Evolutionary conservation across 2,329 filamentous ascomycete genomes (phyloP).

Genomic region (Calonectria pseudoreteaudii): DNA sequence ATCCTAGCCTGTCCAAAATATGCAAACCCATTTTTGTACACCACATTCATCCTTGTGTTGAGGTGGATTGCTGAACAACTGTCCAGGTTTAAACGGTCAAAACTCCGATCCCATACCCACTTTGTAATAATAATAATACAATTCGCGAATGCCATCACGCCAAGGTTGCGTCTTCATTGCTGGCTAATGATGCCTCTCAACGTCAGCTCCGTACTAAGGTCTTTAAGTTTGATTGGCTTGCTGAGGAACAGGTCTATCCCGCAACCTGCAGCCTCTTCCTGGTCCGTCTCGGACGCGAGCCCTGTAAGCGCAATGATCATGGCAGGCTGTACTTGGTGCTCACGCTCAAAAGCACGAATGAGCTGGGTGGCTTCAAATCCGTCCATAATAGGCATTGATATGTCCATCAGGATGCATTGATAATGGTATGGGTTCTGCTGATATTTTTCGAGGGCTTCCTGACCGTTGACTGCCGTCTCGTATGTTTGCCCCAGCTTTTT

Average conservation of each 20-base stretch:
- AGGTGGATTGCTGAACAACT: not conserved
- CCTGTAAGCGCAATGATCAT: constrained; percentile 66
- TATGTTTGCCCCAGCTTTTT: constrained; percentile 47
- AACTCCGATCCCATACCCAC: not conserved
- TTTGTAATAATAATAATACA: not conserved
- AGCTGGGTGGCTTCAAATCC: constrained; percentile 60
- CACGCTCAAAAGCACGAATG: constrained; percentile 62
- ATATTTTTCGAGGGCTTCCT: constrained; percentile 49
- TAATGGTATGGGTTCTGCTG: constrained; percentile 37
- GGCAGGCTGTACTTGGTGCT: constrained; percentile 53
- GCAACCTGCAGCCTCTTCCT: constrained; percentile 64
- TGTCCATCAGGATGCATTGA: constrained; percentile 57
- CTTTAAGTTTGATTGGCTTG: constrained; percentile 61
- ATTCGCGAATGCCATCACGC: not conserved
- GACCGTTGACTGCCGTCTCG: constrained; percentile 47
- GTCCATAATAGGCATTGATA: constrained; percentile 69
- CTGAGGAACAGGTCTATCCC: constrained; percentile 67
- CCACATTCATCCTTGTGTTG: not conserved
- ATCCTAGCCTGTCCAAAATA: not conserved
- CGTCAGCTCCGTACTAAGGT: constrained; percentile 41
- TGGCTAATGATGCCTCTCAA: not conserved
- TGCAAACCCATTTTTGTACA: not conserved
- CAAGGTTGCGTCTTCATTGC: not conserved
- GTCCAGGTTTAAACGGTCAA: not conserved
- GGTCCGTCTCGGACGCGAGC: constrained; percentile 59